Base-by-base conservation (phyloP, 257 asterid species). In the Ocimum tenuiflorum region DNA sequence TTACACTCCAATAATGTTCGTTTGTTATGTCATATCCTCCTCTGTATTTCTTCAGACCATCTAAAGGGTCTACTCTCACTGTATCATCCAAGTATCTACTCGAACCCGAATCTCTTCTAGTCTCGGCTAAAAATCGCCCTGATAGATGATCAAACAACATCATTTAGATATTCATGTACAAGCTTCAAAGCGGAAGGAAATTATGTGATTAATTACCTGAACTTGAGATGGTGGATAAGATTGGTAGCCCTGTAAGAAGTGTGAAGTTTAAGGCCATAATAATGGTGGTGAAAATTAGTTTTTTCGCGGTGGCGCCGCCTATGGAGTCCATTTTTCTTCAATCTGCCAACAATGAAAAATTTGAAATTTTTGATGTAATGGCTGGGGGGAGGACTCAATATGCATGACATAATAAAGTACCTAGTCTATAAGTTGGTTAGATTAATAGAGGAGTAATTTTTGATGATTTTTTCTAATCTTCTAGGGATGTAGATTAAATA, bases 1-100 rank as follows among this genome's bases (percentile, higher is more conserved):
- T 77, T 82, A 91, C 96, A 76, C 87, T 74, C 98, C 96, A 91
- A 63, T 91, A 91, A 49, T 91, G 81, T 41, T 72, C 76, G 82
- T 84, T 85, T 11, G 85, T 87, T 48, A 89, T 65, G 52, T 91
- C 96, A 70, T 76, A 91, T 1, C 96, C 98, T 75, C 91, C 96
- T 71, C 83, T 82, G 73, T 91, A 91, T 80, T 83, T 85, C 81
- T 84, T 83, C 49, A 91, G 70, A 52, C 62, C 46, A 33, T 91
- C 68, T 0, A 85, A 75, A 49, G 96, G 96, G 74, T 91, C 95
- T 4, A 57, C 81, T 70, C 98, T 82, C 54, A 73, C 79, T 0
- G 97, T 91, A 47, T 78, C 79, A 70, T 83, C 86, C 58, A 63
- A 77, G 23, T 47, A 19, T 38, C 58, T 22, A 24, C 14, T 62